Base-by-base conservation (phyloP, 2,329 filamentous ascomycete species). In the Nakataea oryzae region DNA sequence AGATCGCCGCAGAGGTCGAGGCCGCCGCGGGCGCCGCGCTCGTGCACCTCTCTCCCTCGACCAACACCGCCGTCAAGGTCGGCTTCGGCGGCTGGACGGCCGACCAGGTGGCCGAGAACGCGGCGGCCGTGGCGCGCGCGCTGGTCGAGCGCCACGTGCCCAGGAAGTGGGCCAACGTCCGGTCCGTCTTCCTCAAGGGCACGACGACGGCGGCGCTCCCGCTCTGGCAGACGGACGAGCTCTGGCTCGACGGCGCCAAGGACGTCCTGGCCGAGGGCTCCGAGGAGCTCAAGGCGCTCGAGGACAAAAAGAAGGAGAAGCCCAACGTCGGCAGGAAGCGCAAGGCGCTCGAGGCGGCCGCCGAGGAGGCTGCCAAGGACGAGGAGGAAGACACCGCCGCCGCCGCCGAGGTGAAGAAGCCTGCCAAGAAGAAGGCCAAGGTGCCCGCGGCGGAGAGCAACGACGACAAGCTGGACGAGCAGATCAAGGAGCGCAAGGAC, bases 181-280 rank as follows among this genome's bases (percentile, higher is more conserved):
- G 88, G 74, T 85, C 85, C 65, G 78, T 99, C 65, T 92, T 96
- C 74, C 82, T 99, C 79, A 99, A 97, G 82, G 91, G 91, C 3
- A 88, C 91, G 30, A 86, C 90, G 71, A 96, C 93, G 5, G 88
- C 87, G 64, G 89, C 93, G 11, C 81, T 99, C 70, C 95, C 95
- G n/a, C 87, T 99, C 72, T 99, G 92, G 90, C 78, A 96, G 71
- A 90, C 93, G 5, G 88, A 92, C 68, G 92, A 97, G 80, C 81
- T 99, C 66, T 99, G 95, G 92, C 75, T 80, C 21, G 90, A 95
- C 66, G 84, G 88, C 64, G 82, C 86, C 64, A 87, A 91, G 65
- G 85, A 88, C 70, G 85, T 96, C 8, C 78, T 95, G 47, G 77
- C 81, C 66, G 78, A 81, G 50, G 76, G 73, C 47, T 76, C 80